A percentile compares a stretch with the other conserved stretches of the same genome.
Conservation (phyloP, 2,329 filamentous ascomycete genomes). For the Nemania diffusa region DNA sequence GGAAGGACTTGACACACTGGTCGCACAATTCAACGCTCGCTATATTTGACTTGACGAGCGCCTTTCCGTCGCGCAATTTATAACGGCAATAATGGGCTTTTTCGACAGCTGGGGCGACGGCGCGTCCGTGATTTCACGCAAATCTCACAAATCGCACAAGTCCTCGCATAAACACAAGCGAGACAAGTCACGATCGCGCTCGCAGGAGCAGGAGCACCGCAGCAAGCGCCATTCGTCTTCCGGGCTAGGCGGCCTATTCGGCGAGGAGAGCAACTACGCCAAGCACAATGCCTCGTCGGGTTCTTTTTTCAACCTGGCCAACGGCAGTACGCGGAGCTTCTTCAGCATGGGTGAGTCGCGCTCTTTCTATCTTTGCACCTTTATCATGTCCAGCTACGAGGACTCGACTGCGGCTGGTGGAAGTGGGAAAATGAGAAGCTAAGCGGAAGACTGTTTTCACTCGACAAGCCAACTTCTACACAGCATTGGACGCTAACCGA, state of each 20-base stretch:
- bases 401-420: background rate
- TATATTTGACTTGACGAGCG: background rate
- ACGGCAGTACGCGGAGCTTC: constrained; percentile 48
- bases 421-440: background rate
- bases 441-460: background rate
- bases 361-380: background rate
- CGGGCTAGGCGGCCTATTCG: constrained; percentile 38
- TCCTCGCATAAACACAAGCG: constrained; percentile 44
- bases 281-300: constrained; percentile 43
- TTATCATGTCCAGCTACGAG: background rate
- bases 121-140: constrained; percentile 49
- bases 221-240: constrained; percentile 47
- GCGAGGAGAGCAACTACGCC: constrained; percentile 39
- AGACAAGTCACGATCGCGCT: constrained; percentile 40
- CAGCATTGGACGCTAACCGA: constrained; percentile 14
- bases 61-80: background rate
- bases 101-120: constrained; percentile 48
- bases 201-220: constrained; percentile 33
- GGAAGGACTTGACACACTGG: background rate
- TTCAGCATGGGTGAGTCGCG: constrained; percentile 46
- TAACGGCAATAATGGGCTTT: constrained; percentile 44
- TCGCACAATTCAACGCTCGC: background rate
- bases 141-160: constrained; percentile 40
- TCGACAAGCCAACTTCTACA: background rate
- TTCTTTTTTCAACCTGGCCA: constrained; percentile 49